phyloP scores from a whole-genome alignment of 331 rosid species.

The Arachis monticola region DNA sequence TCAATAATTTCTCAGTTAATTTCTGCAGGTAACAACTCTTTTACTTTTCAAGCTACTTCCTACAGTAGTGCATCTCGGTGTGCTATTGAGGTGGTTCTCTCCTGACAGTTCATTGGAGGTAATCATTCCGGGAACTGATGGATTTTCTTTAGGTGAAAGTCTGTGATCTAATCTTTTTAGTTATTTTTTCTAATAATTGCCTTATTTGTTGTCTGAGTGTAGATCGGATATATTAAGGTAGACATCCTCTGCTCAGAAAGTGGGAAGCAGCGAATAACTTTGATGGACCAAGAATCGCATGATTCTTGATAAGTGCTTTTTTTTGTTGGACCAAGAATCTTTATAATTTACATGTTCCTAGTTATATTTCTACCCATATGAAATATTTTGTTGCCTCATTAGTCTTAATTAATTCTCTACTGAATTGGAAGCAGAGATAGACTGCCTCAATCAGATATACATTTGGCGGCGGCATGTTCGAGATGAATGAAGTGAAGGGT shows the following conservation, averaged over 20 bases:
- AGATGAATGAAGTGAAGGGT: too few relatives aligned
- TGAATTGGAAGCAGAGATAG: too few relatives aligned
- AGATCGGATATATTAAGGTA: constrained; percentile 70
- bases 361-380: too few relatives aligned
- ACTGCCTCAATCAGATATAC: too few relatives aligned
- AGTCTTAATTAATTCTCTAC: too few relatives aligned
- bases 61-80: constrained; percentile 93
- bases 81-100: constrained; percentile 87
- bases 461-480: too few relatives aligned
- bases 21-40: too few relatives aligned
- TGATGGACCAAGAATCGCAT: constrained; percentile 82
- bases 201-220: constrained; percentile 34
- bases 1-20: too few relatives aligned
- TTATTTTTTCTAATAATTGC: constrained; percentile 30
- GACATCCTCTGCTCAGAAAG: constrained; percentile 86
- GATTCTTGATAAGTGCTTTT: constrained; percentile 69
- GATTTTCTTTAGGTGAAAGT: constrained; percentile 21
- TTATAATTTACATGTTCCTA: too few relatives aligned
- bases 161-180: not conserved
- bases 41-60: constrained; percentile 95
- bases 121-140: constrained; percentile 16
- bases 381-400: too few relatives aligned
- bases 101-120: constrained; percentile 83
- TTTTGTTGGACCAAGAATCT: too few relatives aligned
- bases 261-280: constrained; percentile 82